These are phyloP conservation scores for Kwoniella botswanensis DNA, from an alignment of 768 basidiomycete genomes.

Conservation along the genomic window DNA sequence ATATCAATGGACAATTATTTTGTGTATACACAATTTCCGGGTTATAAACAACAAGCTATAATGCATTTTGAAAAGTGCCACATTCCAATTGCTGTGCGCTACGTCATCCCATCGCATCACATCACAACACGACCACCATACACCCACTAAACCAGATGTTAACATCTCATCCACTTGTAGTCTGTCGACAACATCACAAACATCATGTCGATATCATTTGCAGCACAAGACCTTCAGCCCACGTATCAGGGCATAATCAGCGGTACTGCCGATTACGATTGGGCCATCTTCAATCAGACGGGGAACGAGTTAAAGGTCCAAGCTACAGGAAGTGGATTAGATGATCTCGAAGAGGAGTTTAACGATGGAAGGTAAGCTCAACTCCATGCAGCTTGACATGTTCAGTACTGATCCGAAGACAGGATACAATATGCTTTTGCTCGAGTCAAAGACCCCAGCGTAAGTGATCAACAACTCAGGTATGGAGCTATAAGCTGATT, in stretches of 20 bases:
- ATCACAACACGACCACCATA: conserved; percentile 10
- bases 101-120: conserved; percentile 23
- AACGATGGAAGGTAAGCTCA: conserved; percentile 80
- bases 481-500: neutral
- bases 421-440: conserved; percentile 95
- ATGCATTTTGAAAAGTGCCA: conserved; percentile 24
- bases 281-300: conserved; percentile 65
- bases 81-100: conserved; percentile 17
- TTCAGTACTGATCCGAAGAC: neutral
- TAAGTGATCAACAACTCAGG: conserved; percentile 57
- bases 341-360: conserved; percentile 92
- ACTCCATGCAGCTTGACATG: neutral
- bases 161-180: no score
- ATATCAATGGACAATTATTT: conserved; percentile 13
- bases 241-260: conserved; percentile 46
- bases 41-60: neutral
- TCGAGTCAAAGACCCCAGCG: conserved; percentile 82
- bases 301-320: conserved; percentile 88
- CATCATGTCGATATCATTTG: conserved; percentile 52
- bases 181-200: neutral
- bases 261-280: conserved; percentile 46
- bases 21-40: conserved; percentile 1
- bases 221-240: conserved; percentile 44
- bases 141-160: neutral
- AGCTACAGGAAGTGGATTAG: conserved; percentile 78